Percentiles rank a stretch among this genome's conserved stretches.
phyloP scores from a whole-genome alignment of 306 rosid species.

The barrel medic (Medicago truncatula) region DNA sequence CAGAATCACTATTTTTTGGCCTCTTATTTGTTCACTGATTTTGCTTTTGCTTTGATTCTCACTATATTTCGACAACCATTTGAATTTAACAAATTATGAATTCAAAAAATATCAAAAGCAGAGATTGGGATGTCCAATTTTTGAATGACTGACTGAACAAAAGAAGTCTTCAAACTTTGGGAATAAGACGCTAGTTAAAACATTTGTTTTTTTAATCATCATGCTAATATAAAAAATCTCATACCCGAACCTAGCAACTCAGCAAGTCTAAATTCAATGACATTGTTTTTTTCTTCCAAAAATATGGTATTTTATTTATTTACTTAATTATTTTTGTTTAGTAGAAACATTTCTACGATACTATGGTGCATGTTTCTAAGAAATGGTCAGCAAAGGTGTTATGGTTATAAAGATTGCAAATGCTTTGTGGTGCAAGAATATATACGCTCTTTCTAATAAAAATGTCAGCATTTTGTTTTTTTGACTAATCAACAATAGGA shows the following conservation, averaged over 20 bases:
- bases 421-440: background rate
- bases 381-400: background rate
- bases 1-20: slow-evolving; percentile 32
- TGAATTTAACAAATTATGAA: background rate
- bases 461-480: background rate
- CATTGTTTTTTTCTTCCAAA: background rate
- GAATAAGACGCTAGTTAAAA: background rate
- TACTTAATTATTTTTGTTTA: background rate
- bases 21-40: slow-evolving; percentile 5
- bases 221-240: background rate
- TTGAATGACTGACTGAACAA: background rate
- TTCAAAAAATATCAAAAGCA: background rate
- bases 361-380: background rate
- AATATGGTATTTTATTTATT: background rate
- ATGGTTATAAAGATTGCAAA: background rate
- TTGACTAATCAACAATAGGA: background rate
- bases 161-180: no score
- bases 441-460: background rate
- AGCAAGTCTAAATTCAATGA: background rate
- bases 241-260: background rate
- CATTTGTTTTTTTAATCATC: background rate
- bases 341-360: background rate
- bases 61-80: background rate
- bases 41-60: slow-evolving; percentile 18
- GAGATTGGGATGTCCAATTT: background rate